Evolutionary conservation across 768 basidiomycete species (phyloP).

Genomic region (Naganishia vaughanmartiniae): DNA sequence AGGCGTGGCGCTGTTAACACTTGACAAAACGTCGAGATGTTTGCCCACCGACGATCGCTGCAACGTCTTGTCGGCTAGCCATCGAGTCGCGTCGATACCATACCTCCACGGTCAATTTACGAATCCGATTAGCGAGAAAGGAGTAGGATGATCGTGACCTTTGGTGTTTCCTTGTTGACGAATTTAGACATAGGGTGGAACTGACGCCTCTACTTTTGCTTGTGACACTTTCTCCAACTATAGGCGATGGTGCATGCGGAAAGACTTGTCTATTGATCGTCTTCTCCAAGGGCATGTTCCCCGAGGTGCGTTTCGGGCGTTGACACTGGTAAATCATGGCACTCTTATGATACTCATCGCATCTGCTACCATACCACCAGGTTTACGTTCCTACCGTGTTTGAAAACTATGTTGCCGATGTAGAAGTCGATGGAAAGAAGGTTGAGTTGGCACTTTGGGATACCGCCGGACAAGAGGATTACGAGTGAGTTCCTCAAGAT

Average conservation of each 20-base stretch:
- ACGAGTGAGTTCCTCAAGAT: constrained; percentile 36
- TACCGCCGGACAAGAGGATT: constrained; percentile 99
- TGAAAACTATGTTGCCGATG: constrained; percentile 47
- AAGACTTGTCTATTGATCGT: constrained; percentile 52
- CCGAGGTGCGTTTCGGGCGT: constrained; percentile 38
- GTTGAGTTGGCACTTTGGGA: constrained; percentile 71
- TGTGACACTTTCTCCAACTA: constrained; percentile 20
- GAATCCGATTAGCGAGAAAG: neutral
- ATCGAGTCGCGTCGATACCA: no score
- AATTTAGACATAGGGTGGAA: neutral
- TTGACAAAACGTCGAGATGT: neutral
- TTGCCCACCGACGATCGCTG: neutral
- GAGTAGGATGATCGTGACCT: neutral
- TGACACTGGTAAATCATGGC: neutral
- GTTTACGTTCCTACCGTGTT: constrained; percentile 53
- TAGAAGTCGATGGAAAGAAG: constrained; percentile 49
- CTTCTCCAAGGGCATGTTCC: constrained; percentile 51
- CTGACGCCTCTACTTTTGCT: neutral
- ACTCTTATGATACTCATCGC: neutral
- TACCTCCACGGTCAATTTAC: no score
- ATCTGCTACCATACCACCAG: constrained; percentile 26
- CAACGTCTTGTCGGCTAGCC: no score
- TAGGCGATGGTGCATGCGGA: constrained; percentile 52
- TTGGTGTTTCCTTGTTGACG: neutral
- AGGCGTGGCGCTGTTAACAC: neutral